Evolutionary conservation across 768 basidiomycete genomes (phyloP).

Genomic region (Lactifluus rugatus): DNA sequence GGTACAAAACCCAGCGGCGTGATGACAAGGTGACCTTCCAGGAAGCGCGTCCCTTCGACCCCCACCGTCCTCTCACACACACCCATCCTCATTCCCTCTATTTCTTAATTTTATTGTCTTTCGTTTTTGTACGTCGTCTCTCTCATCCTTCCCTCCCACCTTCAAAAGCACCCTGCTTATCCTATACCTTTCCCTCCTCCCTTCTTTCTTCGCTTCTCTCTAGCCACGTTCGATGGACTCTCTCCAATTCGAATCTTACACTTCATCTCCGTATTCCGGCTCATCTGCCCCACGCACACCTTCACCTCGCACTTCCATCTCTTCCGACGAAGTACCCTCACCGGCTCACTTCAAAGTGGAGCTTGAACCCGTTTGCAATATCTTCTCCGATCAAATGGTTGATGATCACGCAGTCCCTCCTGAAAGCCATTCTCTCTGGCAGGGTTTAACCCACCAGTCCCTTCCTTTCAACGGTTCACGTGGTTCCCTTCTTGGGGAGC

Average conservation of each 20-base stretch:
- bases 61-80: slow-evolving; percentile 14
- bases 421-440: slow-evolving; percentile 34
- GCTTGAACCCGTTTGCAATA: slow-evolving; percentile 39
- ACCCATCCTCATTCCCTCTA: slow-evolving; percentile 11
- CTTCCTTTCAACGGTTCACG: slow-evolving; percentile 31
- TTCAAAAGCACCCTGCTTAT: not conserved
- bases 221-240: slow-evolving; percentile 31
- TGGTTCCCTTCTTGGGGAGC: slow-evolving; percentile 57
- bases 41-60: slow-evolving; percentile 20
- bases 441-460: slow-evolving; percentile 24
- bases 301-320: slow-evolving; percentile 41
- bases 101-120: slow-evolving; percentile 19
- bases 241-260: slow-evolving; percentile 47
- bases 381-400: slow-evolving; percentile 41
- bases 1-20: slow-evolving; percentile 21
- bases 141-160: slow-evolving; percentile 7
- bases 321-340: slow-evolving; percentile 23
- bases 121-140: slow-evolving; percentile 10
- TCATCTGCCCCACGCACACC: slow-evolving; percentile 66
- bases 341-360: slow-evolving; percentile 35
- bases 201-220: slow-evolving; percentile 10
- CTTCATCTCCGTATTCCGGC: slow-evolving; percentile 49
- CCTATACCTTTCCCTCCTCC: slow-evolving; percentile 8
- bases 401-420: slow-evolving; percentile 33
- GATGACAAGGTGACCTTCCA: slow-evolving; percentile 19